Conservation (phyloP, 164 flowering plant genomes). For the Vitis rotundifolia region DNA sequence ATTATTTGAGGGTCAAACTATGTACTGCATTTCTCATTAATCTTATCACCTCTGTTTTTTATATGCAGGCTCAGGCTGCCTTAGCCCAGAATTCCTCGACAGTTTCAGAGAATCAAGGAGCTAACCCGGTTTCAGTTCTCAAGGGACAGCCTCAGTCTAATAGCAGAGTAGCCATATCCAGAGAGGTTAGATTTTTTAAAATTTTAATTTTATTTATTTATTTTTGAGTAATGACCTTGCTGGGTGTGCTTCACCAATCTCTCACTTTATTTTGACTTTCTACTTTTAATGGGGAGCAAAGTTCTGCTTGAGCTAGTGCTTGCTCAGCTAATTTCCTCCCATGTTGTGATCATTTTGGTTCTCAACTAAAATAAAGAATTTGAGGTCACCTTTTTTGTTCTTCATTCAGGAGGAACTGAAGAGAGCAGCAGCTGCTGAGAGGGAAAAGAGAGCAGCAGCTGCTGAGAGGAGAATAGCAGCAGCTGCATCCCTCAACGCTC, state of each 20-base stretch:
- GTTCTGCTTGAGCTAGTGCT: no score
- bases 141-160: conserved; percentile 28
- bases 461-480: conserved; percentile 89
- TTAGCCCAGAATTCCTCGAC: conserved; percentile 27
- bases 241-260: no score
- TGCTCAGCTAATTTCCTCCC: no score
- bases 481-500: conserved; percentile 36
- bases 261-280: no score
- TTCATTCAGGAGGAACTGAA: conserved; percentile 59
- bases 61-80: conserved; percentile 56
- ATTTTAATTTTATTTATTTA: neutral
- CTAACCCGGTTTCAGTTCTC: conserved; percentile 20
- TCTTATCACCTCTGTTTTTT: neutral
- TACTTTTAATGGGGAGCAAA: no score
- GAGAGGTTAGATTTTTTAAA: conserved; percentile 50
- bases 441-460: conserved; percentile 96
- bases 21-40: no score
- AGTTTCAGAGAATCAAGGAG: conserved; percentile 19
- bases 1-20: no score
- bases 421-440: conserved; percentile 58
- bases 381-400: neutral
- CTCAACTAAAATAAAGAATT: neutral
- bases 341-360: no score
- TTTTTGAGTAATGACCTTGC: no score
- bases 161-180: conserved; percentile 35